Base-by-base conservation (phyloP, 345 rosid genomes). In the Odontarrhena argentea region DNA sequence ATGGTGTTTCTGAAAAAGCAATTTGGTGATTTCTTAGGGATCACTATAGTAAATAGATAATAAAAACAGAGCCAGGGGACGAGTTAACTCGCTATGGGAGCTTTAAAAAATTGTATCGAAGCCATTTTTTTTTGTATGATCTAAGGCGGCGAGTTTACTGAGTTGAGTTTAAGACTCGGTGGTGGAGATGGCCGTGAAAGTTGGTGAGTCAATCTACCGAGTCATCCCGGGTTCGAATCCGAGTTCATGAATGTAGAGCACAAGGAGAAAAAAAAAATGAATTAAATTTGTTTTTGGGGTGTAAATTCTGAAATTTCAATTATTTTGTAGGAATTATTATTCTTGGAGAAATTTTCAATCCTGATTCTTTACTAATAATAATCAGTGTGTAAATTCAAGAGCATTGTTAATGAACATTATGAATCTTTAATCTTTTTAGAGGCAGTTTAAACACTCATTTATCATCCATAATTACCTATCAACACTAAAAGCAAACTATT, bases 151-250 rank as follows among this genome's bases (percentile, higher is more conserved):
- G 68, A 36, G 47, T 36, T 44, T 37, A 52, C 47, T 38, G 69
- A 55, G 43, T 24, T 4, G 63, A 42, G 61, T 22, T 13, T 28
- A 28, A 9, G 61, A 63, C 30, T 28, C 46, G 69, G 67, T 51
- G 67, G 74, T 28, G 80, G 91, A 76, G 88, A 87, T 79, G 88
- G 87, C 91, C 62, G 44, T 65, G 42, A 64, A 67, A 69, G 77
- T 65, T 47, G 71, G 40, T 69, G 82, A 68, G 81, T 74, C 68
- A 56, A 40, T 78, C 80, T 56, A 78, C 86, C 83, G 81, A 82
- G 89, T 84, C 87, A 77, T 84, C 87, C 87, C 65, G 78, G 63
- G 81, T 82, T 78, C 72, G 37, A 73, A 51, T 75, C 66, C 74
- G 78, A 74, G 75, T 36, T 53, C 32, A 11, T 25, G 46, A 13